Evolutionary conservation across 169 alveolate genomes (phyloP).

Genomic region (Miamiensis avidus): DNA sequence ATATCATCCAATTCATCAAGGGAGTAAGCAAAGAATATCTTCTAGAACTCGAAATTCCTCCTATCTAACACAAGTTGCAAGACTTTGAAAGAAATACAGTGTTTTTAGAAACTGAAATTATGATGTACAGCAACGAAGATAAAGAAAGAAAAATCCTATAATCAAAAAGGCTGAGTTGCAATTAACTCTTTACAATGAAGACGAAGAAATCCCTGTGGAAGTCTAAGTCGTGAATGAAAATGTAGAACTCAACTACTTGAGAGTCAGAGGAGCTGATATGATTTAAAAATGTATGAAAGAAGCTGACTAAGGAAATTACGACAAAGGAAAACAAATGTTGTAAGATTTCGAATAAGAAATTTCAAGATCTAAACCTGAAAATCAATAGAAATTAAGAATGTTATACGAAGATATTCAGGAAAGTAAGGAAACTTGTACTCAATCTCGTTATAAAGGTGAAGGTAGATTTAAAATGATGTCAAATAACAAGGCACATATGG

Average conservation of each 20-base stretch:
- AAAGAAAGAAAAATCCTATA: background rate
- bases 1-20: conserved; percentile 20
- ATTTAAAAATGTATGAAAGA: conserved; percentile 22
- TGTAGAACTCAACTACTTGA: conserved; percentile 29
- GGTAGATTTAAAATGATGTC: conserved; percentile 16
- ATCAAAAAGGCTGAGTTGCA: conserved; percentile 12
- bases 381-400: background rate
- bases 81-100: conserved; percentile 32
- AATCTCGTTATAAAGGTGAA: background rate
- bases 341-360: conserved; percentile 11
- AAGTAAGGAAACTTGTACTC: background rate
- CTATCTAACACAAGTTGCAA: background rate
- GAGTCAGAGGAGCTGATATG: conserved; percentile 38
- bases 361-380: background rate
- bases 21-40: conserved; percentile 40
- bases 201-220: conserved; percentile 21
- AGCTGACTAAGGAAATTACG: conserved; percentile 22
- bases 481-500: conserved; percentile 4
- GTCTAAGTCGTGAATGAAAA: conserved; percentile 17
- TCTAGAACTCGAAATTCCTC: conserved; percentile 26
- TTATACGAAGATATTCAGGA: conserved; percentile 12
- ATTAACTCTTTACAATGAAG: conserved; percentile 24
- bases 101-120: conserved; percentile 4
- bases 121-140: background rate
- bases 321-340: conserved; percentile 26